These are phyloP conservation scores for Oenanthe javanica DNA, from an alignment of 140 eudicot species.

Conservation along the genomic window DNA sequence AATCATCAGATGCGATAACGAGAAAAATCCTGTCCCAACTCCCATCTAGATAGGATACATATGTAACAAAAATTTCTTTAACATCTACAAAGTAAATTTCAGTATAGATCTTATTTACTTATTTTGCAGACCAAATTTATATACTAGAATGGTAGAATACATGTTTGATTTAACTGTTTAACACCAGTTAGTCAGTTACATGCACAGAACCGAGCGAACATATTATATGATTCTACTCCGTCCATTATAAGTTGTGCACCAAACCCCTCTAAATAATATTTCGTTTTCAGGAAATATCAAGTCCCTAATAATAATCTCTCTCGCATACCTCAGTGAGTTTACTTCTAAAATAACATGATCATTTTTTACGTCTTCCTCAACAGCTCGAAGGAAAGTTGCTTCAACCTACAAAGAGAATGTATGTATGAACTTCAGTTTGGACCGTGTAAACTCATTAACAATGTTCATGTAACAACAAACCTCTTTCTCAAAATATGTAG, in stretches of 20 bases:
- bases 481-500: constrained; percentile 63
- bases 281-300: neutral
- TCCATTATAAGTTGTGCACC: neutral
- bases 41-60: neutral
- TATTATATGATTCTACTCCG: neutral
- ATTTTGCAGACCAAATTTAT: neutral
- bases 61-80: neutral
- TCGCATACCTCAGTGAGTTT: constrained; percentile 61
- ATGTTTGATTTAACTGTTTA: neutral
- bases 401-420: constrained; percentile 42
- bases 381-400: constrained; percentile 82
- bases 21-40: neutral
- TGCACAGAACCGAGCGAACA: neutral
- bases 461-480: constrained; percentile 20
- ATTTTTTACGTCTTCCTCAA: constrained; percentile 61
- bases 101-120: neutral
- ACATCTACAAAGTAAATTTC: neutral
- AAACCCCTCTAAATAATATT: neutral
- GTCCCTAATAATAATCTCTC: neutral
- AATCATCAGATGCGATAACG: neutral
- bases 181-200: neutral
- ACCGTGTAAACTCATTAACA: neutral
- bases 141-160: neutral
- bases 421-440: constrained; percentile 1
- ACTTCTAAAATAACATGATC: constrained; percentile 84